phyloP scores from a whole-genome alignment of 306 rosid species.

The Cyclanthera cordifolia region DNA sequence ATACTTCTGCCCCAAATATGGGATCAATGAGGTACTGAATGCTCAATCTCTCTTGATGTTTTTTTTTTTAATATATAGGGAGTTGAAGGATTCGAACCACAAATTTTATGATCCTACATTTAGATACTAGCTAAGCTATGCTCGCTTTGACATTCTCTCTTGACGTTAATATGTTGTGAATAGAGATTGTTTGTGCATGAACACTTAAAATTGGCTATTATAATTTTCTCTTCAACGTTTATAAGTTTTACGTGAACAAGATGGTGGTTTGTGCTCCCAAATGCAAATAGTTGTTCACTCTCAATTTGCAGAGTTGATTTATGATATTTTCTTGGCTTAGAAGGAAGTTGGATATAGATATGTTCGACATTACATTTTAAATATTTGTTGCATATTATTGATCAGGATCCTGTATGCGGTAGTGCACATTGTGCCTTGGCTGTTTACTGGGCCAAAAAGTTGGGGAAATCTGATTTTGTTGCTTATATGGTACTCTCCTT shows the following conservation, averaged over 20 bases:
- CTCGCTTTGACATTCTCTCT: too few relatives aligned
- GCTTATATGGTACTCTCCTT: slow-evolving; percentile 44
- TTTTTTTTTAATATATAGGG: too few relatives aligned
- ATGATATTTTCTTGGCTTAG: neutral
- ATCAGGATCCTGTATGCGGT: slow-evolving; percentile 62
- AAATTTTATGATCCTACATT: too few relatives aligned
- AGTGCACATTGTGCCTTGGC: slow-evolving; percentile 65
- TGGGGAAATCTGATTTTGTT: slow-evolving; percentile 50
- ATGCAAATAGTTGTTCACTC: neutral
- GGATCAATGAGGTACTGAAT: slow-evolving; percentile 50
- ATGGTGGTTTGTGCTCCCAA: neutral
- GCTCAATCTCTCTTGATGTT: neutral
- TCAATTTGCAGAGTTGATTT: neutral
- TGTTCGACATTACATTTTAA: neutral
- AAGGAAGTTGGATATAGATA: neutral
- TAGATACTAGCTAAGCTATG: too few relatives aligned
- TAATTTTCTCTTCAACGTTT: neutral
- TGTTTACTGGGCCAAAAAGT: slow-evolving; percentile 51
- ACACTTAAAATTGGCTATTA: neutral
- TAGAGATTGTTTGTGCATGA: neutral
- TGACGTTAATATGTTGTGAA: neutral
- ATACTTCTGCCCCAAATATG: slow-evolving; percentile 45
- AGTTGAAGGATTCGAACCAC: too few relatives aligned
- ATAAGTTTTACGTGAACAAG: neutral
- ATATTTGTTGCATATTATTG: neutral